Evolutionary conservation across 148 eudicot genomes (phyloP), one percentile per base, ranked within the genome.

Genomic region (Persicaria tinctoria): DNA sequence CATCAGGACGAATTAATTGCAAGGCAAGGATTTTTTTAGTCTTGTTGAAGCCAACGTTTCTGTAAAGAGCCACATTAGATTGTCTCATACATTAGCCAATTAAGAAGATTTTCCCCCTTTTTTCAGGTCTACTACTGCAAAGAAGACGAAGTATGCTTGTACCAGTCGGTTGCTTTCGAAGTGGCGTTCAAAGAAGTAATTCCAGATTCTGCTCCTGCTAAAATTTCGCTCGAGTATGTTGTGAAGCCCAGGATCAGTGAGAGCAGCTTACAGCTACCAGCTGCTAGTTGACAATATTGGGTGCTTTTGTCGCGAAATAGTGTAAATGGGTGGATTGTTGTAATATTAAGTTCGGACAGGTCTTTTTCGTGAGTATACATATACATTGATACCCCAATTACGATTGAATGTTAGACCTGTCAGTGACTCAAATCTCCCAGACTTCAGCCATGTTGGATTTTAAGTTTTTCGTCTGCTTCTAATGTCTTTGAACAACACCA

Each of bases 81-180:
- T 70, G 46, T 46, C 48, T 47, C 14, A 14, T 70, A 8, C 17
- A 70, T 46, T 44, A 6, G 51, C n/a, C 11, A 14, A 48, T 5
- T 48, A 45, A 69, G 12, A 8, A 2, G 1, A 55, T 20, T 46
- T 5, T 51, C 41, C 53, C 64, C 3, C 20, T 7, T 11, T 38
- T 76, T 80, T 45, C 90, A 94, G 98, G 96, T 94, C 59, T 94
- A 94, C 84, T 94, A 91, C 75, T 94, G 98, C 16, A 91, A 94
- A 74, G 98, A 91, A 83, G 96, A 94, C 56, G 98, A 94, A 77
- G 91, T 94, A 51, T 91, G 98, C 78, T 82, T 94, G 73, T 94
- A 91, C 72, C 93, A 94, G 68, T 85, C 97, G 44, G 81, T 94
- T 73, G 91, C 85, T 73, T 91, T 94, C 78, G 93, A 91, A 80